Base-by-base conservation (phyloP, 257 asterid genomes). In the Oldenlandia corymbosa region DNA sequence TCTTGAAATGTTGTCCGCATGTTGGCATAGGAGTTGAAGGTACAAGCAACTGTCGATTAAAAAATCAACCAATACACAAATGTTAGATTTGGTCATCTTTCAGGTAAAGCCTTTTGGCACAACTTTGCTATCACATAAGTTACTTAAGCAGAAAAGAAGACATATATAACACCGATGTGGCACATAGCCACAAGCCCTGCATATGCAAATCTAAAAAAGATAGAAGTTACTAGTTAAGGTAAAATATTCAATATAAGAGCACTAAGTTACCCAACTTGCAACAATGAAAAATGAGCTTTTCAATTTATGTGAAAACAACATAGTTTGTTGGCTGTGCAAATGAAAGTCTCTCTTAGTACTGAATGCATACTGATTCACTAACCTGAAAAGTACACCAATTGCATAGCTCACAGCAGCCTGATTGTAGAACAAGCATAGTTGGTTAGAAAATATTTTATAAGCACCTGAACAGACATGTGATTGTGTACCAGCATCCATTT, bases 21-120 rank as follows among this genome's bases (percentile, higher is more conserved):
- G 83, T 78, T 83, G 80, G 84, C 94, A 92, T 17, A 92, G 82
- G 51, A 92, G 89, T 75, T 87, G 95, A 58, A 87, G 83, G 83
- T 92, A 92, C 72, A 89, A 55, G 81, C 91, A 92, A 80, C 97
- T 92, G 91, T 74, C 79, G 18, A 59, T 72, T 62, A 52, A 57
- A n/a, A 56, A 18, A 67, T 65, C 24, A 17, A 70, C 49, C 34
- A 55, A 39, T 18, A 13, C 52, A 60, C 55, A 65, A 62, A 63
- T 13, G 63, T 69, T n/a, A 54, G 49, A 53, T 14, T 14, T n/a
- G 31, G 31, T 9, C 16, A 21, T 9, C 21, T 10, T 56, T 58
- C 48, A 51, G 32, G 66, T 28, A 4, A 18, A 37, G 18, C n/a
- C 3, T 26, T 46, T 42, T 12, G 46, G 46, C 52, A n/a, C n/a